These are phyloP conservation scores for Geotrichum macrosporum DNA, from an alignment of 1,139 yeast genomes.

Conservation along the genomic window DNA sequence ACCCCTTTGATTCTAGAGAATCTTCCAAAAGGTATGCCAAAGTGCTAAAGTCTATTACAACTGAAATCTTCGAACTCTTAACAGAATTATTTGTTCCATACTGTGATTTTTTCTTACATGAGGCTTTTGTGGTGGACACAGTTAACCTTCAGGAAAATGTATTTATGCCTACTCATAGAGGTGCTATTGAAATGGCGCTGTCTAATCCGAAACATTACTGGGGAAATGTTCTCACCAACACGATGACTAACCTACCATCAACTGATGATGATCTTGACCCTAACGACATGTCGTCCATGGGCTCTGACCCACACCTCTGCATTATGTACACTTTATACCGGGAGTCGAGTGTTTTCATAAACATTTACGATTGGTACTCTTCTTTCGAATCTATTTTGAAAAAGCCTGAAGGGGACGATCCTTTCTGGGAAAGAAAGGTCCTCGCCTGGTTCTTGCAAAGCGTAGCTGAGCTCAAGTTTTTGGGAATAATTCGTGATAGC, in stretches of 20 bases:
- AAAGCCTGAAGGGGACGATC: slow-evolving; percentile 24
- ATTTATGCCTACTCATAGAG: slow-evolving; percentile 42
- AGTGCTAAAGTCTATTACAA: slow-evolving; percentile 1
- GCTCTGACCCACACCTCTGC: slow-evolving; percentile 50
- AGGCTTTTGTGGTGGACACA: slow-evolving; percentile 30
- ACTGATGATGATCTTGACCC: slow-evolving; percentile 28
- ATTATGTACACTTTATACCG: slow-evolving; percentile 65
- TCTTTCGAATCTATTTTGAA: slow-evolving; percentile 57
- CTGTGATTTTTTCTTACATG: slow-evolving; percentile 26
- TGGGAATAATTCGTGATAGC: slow-evolving; percentile 51
- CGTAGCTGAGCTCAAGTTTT: slow-evolving; percentile 50
- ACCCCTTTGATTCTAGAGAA: neutral
- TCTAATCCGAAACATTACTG: slow-evolving; percentile 39
- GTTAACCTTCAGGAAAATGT: slow-evolving; percentile 33
- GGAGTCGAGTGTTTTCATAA: slow-evolving; percentile 72
- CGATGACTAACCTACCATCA: slow-evolving; percentile 3
- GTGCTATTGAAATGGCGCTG: slow-evolving; percentile 38
- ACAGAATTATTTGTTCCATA: slow-evolving; percentile 12
- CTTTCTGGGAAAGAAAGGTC: slow-evolving; percentile 49
- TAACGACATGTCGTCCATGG: slow-evolving; percentile 24
- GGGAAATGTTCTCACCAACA: slow-evolving; percentile 23
- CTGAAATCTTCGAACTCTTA: slow-evolving; percentile 5
- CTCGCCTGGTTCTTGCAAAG: slow-evolving; percentile 56
- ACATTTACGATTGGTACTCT: slow-evolving; percentile 69
- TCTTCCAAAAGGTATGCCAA: slow-evolving; percentile 10